Base-by-base conservation (phyloP, 2,329 filamentous ascomycete species). In the Ceratocystis albifundus region DNA sequence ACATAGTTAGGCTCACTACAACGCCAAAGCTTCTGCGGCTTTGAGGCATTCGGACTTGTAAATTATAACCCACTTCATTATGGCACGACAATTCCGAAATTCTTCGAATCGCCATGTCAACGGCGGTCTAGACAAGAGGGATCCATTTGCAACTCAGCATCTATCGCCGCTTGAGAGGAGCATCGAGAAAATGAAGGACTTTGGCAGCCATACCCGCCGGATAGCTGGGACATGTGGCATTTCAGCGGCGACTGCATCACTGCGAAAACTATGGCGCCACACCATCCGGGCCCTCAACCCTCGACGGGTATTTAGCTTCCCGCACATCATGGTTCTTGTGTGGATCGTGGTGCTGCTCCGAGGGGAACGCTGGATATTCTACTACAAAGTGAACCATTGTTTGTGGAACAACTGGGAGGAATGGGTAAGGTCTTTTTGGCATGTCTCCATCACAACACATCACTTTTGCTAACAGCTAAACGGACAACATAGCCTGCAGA, bases 391-490 rank as follows among this genome's bases (percentile, higher is more conserved):
- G 17, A 78, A 82, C 66, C 80, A 78, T 64, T 99, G 94, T 75
- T 77, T 83, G 65, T 99, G 94, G 94, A 80, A 84, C 45, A 83
- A 82, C 50, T 99, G 94, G 94, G 94, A 99, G 79, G 82, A 84
- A 75, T 99, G 94, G 92, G 91, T 96, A 80, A 73, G 83, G 4
- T 61, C 41, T 17, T 22, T 2, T 45, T 15, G 15, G 3, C n/a
- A 28, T 44, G 36, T 22, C 12, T 59, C 15, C 15, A 4, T 36
- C 41, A 10, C 17, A 28, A 7, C 30, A 25, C 72, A 53, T 61
- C 67, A 8, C 4, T n/a, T 8, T 68, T 48, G 4, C 45, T 64
- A 61, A 64, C 61, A 61, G 17, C 4, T 20, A 46, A 10, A 20
- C 61, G 36, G 36, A 41, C 28, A n/a, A 48, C 57, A 46, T 72